Percentiles rank a stretch among this genome's conserved stretches.
Evolutionary conservation across 139 green algal genomes (phyloP).

Genomic region (Ostreobium quekettii): DNA sequence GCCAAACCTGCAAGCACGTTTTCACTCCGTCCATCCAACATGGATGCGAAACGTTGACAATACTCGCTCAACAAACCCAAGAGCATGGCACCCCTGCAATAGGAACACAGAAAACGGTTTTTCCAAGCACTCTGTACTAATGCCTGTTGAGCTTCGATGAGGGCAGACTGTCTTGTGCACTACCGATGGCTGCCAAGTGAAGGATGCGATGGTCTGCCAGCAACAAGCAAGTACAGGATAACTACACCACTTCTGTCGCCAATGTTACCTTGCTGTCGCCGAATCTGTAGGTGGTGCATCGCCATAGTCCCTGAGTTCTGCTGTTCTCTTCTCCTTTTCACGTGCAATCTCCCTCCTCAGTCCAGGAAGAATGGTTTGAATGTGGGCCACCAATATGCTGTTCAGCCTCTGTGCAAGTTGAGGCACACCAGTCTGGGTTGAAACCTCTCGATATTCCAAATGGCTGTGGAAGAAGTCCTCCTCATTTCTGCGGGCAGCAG

Average conservation of each 20-base stretch:
- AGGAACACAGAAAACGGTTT: too few relatives aligned
- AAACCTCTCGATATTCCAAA: conserved; percentile 18
- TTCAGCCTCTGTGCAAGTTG: conserved; percentile 75
- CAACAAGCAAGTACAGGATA: too few relatives aligned
- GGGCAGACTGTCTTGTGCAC: too few relatives aligned
- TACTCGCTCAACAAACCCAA: conserved; percentile 81
- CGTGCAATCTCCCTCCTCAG: conserved; percentile 36
- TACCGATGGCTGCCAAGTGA: too few relatives aligned
- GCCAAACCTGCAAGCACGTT: conserved; percentile 1
- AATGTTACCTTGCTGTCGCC: too few relatives aligned
- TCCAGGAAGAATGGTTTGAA: conserved; percentile 45
- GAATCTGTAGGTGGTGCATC: conserved; percentile 19
- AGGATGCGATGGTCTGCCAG: too few relatives aligned
- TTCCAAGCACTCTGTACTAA: too few relatives aligned
- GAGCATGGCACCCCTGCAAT: conserved; percentile 53
- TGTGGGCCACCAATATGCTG: conserved; percentile 81
- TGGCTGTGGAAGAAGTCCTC: background rate
- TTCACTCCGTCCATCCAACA: conserved; percentile 70
- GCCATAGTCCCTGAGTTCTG: conserved; percentile 46
- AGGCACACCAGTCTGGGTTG: conserved; percentile 47
- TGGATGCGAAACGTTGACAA: conserved; percentile 56
- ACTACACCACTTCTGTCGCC: too few relatives aligned
- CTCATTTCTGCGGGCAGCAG: conserved; percentile 42
- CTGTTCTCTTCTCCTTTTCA: conserved; percentile 24
- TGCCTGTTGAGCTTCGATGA: too few relatives aligned